Conservation (phyloP, 257 asterid genomes). For the Fraxinus anomala region DNA sequence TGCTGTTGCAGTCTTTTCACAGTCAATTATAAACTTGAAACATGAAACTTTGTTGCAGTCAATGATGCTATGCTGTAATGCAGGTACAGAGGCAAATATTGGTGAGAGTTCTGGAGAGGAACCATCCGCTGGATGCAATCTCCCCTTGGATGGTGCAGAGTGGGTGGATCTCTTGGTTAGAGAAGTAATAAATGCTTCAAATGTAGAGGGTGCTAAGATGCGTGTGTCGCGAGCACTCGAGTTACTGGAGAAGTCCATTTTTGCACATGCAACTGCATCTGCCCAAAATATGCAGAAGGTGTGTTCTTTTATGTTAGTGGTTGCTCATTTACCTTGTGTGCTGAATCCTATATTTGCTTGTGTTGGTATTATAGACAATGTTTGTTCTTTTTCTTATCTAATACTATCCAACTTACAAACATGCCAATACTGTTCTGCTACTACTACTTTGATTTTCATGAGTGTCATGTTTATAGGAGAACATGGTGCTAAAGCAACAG, state of each 20-base stretch:
- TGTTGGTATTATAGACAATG: background rate
- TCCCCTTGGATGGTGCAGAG: constrained; percentile 54
- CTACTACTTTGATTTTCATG: constrained; percentile 4
- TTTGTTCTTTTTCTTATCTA: background rate
- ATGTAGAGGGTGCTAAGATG: constrained; percentile 57
- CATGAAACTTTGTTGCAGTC: background rate
- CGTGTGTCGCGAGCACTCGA: constrained; percentile 57
- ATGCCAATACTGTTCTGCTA: background rate
- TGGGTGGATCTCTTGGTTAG: constrained; percentile 68
- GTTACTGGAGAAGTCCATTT: constrained; percentile 58
- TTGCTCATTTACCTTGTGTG: constrained; percentile 4
- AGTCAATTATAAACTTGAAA: background rate
- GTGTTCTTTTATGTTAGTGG: constrained; percentile 19
- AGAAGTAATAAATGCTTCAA: constrained; percentile 50
- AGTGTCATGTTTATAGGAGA: constrained; percentile 50
- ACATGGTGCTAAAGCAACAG: constrained; percentile 67
- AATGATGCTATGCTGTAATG: constrained; percentile 15
- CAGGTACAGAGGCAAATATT: constrained; percentile 41
- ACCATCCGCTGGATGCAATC: constrained; percentile 37
- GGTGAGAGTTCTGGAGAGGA: constrained; percentile 44
- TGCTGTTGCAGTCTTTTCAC: background rate
- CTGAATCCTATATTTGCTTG: constrained; percentile 2
- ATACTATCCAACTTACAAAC: background rate
- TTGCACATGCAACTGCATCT: constrained; percentile 30
- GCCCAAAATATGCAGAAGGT: constrained; percentile 52